Percentiles rank a stretch among this genome's conserved stretches.
Conservation (phyloP, 1,284 basidiomycete species). For the Phaffia rhodozyma region DNA sequence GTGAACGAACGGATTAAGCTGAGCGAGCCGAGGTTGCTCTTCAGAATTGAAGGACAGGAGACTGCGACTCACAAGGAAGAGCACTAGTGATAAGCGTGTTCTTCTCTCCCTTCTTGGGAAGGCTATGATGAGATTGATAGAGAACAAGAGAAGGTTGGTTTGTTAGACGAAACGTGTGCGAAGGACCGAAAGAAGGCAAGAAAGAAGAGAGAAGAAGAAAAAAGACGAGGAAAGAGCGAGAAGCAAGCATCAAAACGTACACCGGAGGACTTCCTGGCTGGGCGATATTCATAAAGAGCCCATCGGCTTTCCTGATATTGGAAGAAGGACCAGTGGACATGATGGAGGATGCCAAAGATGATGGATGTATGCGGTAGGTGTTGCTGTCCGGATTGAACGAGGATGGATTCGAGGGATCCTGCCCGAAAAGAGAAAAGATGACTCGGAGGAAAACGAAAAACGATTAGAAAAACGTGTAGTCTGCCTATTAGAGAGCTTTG, state of each 20-base stretch:
- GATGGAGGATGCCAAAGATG: too few relatives aligned
- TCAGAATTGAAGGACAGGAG: neutral
- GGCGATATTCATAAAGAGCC: constrained; percentile 45
- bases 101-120: constrained; percentile 69
- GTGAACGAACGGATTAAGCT: neutral
- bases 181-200: constrained; percentile 32
- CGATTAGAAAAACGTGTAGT: too few relatives aligned
- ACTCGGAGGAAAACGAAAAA: too few relatives aligned
- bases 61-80: constrained; percentile 52
- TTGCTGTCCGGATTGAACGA: too few relatives aligned
- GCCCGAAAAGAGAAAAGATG: too few relatives aligned
- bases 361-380: too few relatives aligned
- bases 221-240: constrained; percentile 11
- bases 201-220: constrained; percentile 27
- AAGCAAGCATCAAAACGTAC: constrained; percentile 21
- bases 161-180: constrained; percentile 14
- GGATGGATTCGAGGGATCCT: too few relatives aligned
- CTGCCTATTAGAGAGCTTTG: too few relatives aligned
- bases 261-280: constrained; percentile 27
- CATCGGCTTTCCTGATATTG: constrained; percentile 52
- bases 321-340: too few relatives aligned
- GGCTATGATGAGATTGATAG: constrained; percentile 39
- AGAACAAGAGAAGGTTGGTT: neutral
- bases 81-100: constrained; percentile 93
- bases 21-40: neutral